Percentiles rank a stretch among this genome's conserved stretches.
Evolutionary conservation across 169 alveolate species (phyloP).

Genomic region (Plasmodium adleri): DNA sequence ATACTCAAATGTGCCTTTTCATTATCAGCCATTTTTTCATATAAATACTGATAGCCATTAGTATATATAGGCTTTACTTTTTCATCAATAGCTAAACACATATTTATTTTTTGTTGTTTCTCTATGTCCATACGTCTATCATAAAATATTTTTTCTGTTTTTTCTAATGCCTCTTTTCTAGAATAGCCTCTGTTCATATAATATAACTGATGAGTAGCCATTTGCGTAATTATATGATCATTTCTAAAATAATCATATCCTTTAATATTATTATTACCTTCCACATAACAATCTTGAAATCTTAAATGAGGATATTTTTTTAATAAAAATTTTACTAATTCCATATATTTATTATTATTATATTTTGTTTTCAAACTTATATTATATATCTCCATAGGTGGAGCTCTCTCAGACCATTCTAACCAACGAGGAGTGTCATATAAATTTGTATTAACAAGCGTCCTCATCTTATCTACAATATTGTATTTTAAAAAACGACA

Average conservation of each 20-base stretch:
- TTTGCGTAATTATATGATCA: slow-evolving; percentile 71
- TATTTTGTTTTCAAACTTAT: slow-evolving; percentile 79
- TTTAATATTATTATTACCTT: slow-evolving; percentile 87
- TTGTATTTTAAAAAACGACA: slow-evolving; percentile 84
- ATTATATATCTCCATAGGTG: slow-evolving; percentile 87
- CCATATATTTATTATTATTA: slow-evolving; percentile 81
- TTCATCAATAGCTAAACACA: slow-evolving; percentile 84
- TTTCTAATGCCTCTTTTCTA: slow-evolving; percentile 81
- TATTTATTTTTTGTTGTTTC: slow-evolving; percentile 80
- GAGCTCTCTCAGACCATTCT: slow-evolving; percentile 87
- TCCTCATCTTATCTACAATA: slow-evolving; percentile 87
- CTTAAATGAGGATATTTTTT: slow-evolving; percentile 89
- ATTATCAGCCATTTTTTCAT: slow-evolving; percentile 72
- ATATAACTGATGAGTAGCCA: slow-evolving; percentile 73
- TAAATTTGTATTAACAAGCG: slow-evolving; percentile 83
- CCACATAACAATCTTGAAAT: slow-evolving; percentile 87
- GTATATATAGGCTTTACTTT: slow-evolving; percentile 81
- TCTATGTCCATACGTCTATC: slow-evolving; percentile 84
- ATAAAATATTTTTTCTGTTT: slow-evolving; percentile 83
- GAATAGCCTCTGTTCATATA: slow-evolving; percentile 83
- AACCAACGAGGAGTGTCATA: slow-evolving; percentile 86
- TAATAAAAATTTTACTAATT: slow-evolving; percentile 80
- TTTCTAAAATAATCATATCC: slow-evolving; percentile 79
- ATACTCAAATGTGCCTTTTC: slow-evolving; percentile 47
- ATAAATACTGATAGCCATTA: slow-evolving; percentile 79